These are phyloP conservation scores for Chaetomium olivaceum DNA, from an alignment of 2,329 filamentous ascomycete genomes.

Conservation along the genomic window DNA sequence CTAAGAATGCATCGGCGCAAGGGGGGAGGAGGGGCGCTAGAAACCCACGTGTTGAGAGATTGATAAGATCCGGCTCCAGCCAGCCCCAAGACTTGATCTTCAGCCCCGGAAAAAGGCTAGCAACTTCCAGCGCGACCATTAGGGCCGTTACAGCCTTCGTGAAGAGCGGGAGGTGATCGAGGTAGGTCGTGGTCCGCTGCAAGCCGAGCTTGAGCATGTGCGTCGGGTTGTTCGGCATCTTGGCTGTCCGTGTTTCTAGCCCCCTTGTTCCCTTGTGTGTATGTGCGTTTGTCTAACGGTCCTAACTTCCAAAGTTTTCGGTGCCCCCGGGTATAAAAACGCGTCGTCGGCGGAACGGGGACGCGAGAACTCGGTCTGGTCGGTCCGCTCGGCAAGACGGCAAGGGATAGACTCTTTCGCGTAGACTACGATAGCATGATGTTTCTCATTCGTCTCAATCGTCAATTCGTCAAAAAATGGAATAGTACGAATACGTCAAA, in stretches of 20 bases:
- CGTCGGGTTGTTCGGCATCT: slow-evolving; percentile 36
- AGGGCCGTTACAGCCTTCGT: slow-evolving; percentile 69
- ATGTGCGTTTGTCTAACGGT: neutral
- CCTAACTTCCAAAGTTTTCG: neutral
- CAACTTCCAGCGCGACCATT: slow-evolving; percentile 69
- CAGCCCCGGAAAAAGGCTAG: slow-evolving; percentile 69
- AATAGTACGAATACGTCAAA: neutral
- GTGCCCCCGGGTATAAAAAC: neutral
- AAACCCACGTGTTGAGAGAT: slow-evolving; percentile 66
- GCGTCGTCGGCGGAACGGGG: neutral
- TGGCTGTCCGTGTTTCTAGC: neutral
- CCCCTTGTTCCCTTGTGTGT: neutral
- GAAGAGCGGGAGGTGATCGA: slow-evolving; percentile 83
- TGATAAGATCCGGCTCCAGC: slow-evolving; percentile 74
- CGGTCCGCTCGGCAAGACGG: neutral
- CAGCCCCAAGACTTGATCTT: slow-evolving; percentile 75
- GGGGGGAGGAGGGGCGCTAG: neutral
- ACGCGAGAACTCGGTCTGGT: neutral
- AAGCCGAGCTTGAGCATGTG: slow-evolving; percentile 62
- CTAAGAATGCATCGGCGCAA: neutral
- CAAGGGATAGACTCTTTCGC: neutral
- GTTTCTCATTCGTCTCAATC: neutral
- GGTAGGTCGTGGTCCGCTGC: slow-evolving; percentile 73
- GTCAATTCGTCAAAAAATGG: neutral
- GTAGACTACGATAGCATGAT: neutral